A percentile compares a stretch with the other conserved stretches of the same genome.
phyloP scores from a whole-genome alignment of 2,329 filamentous ascomycete genomes.

The Ambrosiella cleistominuta region DNA sequence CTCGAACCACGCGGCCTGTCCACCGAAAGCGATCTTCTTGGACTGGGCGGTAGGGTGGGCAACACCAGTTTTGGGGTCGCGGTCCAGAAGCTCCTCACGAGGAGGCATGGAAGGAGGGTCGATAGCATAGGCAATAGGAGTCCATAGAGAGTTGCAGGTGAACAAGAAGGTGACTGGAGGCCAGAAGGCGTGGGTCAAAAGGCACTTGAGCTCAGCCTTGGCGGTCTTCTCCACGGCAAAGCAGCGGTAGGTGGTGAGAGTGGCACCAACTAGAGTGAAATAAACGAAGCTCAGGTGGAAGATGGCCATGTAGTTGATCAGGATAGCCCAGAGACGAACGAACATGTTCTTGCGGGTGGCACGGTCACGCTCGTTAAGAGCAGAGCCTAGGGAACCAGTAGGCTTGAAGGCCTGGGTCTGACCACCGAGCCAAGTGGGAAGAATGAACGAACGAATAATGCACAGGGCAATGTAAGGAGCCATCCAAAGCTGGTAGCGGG shows the following conservation, averaged over 20 bases:
- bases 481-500: conserved; percentile 44
- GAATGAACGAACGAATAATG: conserved; percentile 38
- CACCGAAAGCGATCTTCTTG: conserved; percentile 38
- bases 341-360: conserved; percentile 33
- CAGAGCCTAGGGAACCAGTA: conserved; percentile 37
- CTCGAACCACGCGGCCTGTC: conserved; percentile 38
- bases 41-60: conserved; percentile 31
- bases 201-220: conserved; percentile 28
- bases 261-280: conserved; percentile 32
- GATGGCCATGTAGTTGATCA: conserved; percentile 36
- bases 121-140: conserved; percentile 42
- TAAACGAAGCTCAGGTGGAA: conserved; percentile 39
- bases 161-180: conserved; percentile 41
- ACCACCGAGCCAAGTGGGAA: conserved; percentile 42
- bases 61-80: conserved; percentile 37
- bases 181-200: conserved; percentile 45
- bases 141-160: conserved; percentile 37
- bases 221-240: conserved; percentile 23
- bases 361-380: conserved; percentile 40
- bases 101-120: conserved; percentile 40
- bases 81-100: conserved; percentile 36
- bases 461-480: conserved; percentile 41
- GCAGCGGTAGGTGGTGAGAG: conserved; percentile 33
- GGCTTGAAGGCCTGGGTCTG: conserved; percentile 41
- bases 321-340: conserved; percentile 33